These are phyloP conservation scores for Lepidium sativum DNA, from an alignment of 345 rosid species.

Conservation along the genomic window DNA sequence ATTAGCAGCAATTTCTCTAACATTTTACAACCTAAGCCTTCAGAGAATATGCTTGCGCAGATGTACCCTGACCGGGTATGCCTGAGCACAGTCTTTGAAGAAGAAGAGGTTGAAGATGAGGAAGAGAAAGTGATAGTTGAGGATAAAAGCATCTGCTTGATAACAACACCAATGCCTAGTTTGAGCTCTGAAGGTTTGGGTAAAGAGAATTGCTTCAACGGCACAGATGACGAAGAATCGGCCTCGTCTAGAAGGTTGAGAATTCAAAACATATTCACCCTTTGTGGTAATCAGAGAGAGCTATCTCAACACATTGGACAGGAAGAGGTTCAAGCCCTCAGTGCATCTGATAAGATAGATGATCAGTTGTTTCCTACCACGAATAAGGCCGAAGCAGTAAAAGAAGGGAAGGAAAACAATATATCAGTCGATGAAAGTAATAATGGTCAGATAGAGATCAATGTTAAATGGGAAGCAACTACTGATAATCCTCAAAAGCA, in stretches of 20 bases:
- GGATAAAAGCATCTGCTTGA: conserved; percentile 54
- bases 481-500: conserved; percentile 42
- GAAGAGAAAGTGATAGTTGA: conserved; percentile 77
- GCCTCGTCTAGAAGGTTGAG: conserved; percentile 51
- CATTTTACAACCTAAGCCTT: conserved; percentile 28
- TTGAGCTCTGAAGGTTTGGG: conserved; percentile 4
- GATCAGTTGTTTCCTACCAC: not conserved
- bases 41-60: conserved; percentile 31
- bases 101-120: conserved; percentile 72
- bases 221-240: conserved; percentile 31
- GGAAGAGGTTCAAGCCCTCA: conserved; percentile 30
- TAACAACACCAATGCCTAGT: conserved; percentile 6
- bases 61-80: conserved; percentile 47
- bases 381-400: conserved; percentile 13
- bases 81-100: conserved; percentile 90
- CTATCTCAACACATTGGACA: conserved; percentile 50
- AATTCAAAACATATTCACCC: conserved; percentile 83
- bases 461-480: conserved; percentile 57
- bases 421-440: conserved; percentile 25
- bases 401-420: conserved; percentile 46
- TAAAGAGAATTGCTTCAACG: conserved; percentile 15
- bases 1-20: conserved; percentile 21
- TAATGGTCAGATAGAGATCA: conserved; percentile 38
- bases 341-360: not conserved
- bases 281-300: conserved; percentile 94